A percentile compares a stretch with the other conserved stretches of the same genome.
Evolutionary conservation across 345 rosid species (phyloP).

Genomic region (Balakata baccata): DNA sequence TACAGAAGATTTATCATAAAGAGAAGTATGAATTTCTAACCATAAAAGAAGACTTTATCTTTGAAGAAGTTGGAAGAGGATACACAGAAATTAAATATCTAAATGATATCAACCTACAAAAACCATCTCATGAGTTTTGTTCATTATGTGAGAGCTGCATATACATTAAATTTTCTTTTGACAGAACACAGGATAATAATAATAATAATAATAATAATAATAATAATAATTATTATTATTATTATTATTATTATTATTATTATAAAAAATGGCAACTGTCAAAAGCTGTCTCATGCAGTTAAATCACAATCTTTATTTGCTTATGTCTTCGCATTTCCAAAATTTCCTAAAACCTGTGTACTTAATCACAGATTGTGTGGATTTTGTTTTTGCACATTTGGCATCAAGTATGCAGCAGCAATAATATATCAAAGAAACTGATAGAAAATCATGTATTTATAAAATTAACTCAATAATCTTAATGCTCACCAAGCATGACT

Average conservation of each 20-base stretch:
- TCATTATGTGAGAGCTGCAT: background rate
- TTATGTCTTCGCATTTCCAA: background rate
- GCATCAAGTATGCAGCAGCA: background rate
- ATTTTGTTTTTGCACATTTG: background rate
- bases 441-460: background rate
- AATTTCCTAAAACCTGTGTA: background rate
- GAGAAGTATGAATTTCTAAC: too few species aligned
- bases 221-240: too few species aligned
- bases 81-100: background rate
- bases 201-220: too few species aligned
- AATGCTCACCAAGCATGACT: background rate
- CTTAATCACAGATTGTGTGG: background rate
- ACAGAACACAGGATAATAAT: background rate
- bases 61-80: background rate
- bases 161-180: background rate
- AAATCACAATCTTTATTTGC: background rate
- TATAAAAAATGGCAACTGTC: background rate
- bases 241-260: too few species aligned
- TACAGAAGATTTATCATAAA: too few species aligned
- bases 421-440: background rate
- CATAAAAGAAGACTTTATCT: background rate
- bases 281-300: background rate
- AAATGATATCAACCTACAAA: background rate
- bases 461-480: background rate
- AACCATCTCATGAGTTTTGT: background rate